Evolutionary conservation across 192 early-diverging fungal genomes (phyloP), one percentile per base, ranked within the genome.

Genomic region (Mortierella alpina): DNA sequence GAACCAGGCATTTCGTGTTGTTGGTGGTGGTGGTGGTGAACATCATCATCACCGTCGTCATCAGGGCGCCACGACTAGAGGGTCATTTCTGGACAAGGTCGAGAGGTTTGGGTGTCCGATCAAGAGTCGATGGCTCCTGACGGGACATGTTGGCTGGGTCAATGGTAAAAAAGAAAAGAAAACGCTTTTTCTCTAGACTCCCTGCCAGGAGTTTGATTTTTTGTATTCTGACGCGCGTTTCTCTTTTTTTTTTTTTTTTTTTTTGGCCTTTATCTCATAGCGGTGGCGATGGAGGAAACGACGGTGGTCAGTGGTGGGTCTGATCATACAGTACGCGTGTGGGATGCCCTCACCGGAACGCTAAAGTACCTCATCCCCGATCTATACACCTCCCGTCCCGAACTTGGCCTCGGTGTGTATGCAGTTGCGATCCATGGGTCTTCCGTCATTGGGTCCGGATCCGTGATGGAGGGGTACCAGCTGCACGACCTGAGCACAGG

Each of bases 131-230:
- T 4, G 17, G 7, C 6, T 72, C 2, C 49, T 79, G n/a, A 51
- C 48, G 7, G 76, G 76, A 1, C 76, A 79, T 59, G 47, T 71
- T 51, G 76, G 76, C 1, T 79, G 76, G 76, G 76, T 79, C 17
- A 79, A 79, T 65, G 69, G 76, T 79, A 70, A 64, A 22, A n/a
- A 66, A 48, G 13, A 10, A 63, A 46, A 63, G 1, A 22, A 63
- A 48, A 46, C n/a, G 47, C 20, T 3, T 12, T 2, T 20, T 12
- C 5, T 20, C 11, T 31, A 63, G 18, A 22, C 15, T n/a, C n/a
- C 41, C 23, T 17, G 9, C 1, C 0, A 31, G 44, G 1, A 22
- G 1, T 31, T 31, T 31, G 31, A n/a, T n/a, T n/a, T n/a, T n/a
- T n/a, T n/a, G n/a, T n/a, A n/a, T 31, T 2, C 31, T 31, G 31